Evolutionary conservation across 495 filamentous ascomycete genomes (phyloP), one percentile per base, ranked within the genome.

Genomic region (Penicillium egyptiacum): DNA sequence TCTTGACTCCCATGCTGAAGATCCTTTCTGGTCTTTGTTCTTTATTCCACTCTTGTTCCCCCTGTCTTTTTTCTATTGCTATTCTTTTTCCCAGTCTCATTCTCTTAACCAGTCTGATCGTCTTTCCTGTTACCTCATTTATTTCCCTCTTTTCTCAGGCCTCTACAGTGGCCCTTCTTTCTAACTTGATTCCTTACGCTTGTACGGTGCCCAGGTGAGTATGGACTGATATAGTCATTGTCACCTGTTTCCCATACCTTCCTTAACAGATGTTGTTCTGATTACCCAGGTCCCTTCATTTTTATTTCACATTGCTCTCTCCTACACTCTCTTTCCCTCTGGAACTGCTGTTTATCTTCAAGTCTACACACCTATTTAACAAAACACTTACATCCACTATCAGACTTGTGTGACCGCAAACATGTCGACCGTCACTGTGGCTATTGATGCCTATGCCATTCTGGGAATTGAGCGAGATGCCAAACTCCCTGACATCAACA

Each of bases 401-500:
- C 20, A 25, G 22, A 51, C 33, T 33, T 17, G 20, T 26, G 22
- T 30, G 23, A 41, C 50, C 22, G 42, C 25, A 33, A 61, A 60
- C 16, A 60, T 62, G 49, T 23, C 53, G 30, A 17, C 53, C 12
- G 5, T 23, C 8, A 39, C 44, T 4, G 16, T 30, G 26, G 41
- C 35, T 14, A 51, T 63, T 30, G 47, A 76, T 51, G 70, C 67
- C 57, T 81, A 81, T 54, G 52, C 65, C 3, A 60, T 71, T 26
- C 70, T 82, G 11, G 70, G 68, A 14, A 61, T 81, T 10, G 22
- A 60, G 5, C 57, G 17, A 28, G 42, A 68, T 43, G 75, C 78
- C n/a, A 60, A 64, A 0, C 31, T 66, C 12, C 68, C 68, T 19
- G 73, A 76, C 2, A 80, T 81, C 58, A 74, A 75, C 52, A 62